Evolutionary conservation across 768 basidiomycete species (phyloP).

Genomic region (Suillus discolor): DNA sequence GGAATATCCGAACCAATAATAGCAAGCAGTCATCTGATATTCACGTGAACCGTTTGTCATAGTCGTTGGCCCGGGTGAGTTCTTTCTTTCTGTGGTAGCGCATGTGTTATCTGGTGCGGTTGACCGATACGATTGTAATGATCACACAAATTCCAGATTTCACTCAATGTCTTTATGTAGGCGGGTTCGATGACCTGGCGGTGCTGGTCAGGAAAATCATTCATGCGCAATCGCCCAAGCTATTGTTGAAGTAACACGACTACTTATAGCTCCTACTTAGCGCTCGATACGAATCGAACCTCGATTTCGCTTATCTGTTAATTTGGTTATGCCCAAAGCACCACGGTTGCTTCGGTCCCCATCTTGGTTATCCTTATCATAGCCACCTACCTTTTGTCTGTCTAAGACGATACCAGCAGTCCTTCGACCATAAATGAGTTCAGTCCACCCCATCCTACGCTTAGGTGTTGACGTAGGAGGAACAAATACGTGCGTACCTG

Average conservation of each 20-base stretch:
- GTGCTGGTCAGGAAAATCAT: not conserved
- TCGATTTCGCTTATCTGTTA: not conserved
- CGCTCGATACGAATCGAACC: not conserved
- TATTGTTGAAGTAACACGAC: not conserved
- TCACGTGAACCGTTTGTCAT: not conserved
- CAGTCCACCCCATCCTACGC: constrained; percentile 16
- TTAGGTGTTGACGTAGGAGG: constrained; percentile 39
- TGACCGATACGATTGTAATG: too few species aligned
- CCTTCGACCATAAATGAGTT: not conserved
- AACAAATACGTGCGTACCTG: constrained; percentile 32
- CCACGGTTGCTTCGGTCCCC: not conserved
- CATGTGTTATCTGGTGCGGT: too few species aligned
- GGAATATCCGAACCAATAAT: not conserved
- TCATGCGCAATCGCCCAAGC: not conserved
- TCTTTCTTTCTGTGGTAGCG: too few species aligned
- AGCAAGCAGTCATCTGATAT: not conserved
- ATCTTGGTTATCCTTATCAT: constrained; percentile 3
- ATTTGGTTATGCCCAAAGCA: not conserved
- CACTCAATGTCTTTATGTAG: not conserved
- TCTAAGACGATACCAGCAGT: not conserved
- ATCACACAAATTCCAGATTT: too few species aligned
- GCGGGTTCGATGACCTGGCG: not conserved
- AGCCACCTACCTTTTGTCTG: not conserved
- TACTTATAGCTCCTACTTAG: constrained; percentile 4
- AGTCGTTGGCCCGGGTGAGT: too few species aligned